phyloP scores from a whole-genome alignment of 2,329 filamentous ascomycete species.

The Endothia cerciana region DNA sequence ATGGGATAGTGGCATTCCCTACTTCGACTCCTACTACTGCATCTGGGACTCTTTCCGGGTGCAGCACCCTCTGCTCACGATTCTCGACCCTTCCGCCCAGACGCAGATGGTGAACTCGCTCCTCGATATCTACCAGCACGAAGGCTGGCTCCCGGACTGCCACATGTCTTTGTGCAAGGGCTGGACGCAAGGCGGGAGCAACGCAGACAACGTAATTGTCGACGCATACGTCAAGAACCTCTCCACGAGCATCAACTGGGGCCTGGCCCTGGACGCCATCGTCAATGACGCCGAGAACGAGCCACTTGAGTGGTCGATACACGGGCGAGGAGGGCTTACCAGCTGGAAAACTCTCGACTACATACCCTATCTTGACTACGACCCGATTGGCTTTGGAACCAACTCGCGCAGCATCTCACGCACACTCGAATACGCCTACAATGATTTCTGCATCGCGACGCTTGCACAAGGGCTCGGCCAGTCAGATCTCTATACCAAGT shows the following conservation, averaged over 20 bases:
- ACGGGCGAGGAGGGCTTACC: slow-evolving; percentile 66
- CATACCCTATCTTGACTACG: slow-evolving; percentile 66
- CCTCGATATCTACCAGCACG: slow-evolving; percentile 66
- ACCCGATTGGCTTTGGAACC: slow-evolving; percentile 60
- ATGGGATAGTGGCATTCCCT: slow-evolving; percentile 64
- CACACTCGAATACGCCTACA: slow-evolving; percentile 69
- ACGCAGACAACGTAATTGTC: slow-evolving; percentile 65
- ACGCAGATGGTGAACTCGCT: slow-evolving; percentile 65
- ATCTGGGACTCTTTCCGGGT: slow-evolving; percentile 69
- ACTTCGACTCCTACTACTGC: slow-evolving; percentile 60
- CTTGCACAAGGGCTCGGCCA: slow-evolving; percentile 47
- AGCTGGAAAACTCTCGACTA: slow-evolving; percentile 69
- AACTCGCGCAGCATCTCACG: slow-evolving; percentile 69
- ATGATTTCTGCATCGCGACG: slow-evolving; percentile 61
- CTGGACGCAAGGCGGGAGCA: slow-evolving; percentile 69
- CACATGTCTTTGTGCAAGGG: slow-evolving; percentile 70
- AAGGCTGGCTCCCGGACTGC: slow-evolving; percentile 70
- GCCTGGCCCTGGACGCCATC: slow-evolving; percentile 64
- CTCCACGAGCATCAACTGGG: slow-evolving; percentile 61
- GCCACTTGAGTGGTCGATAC: slow-evolving; percentile 64
- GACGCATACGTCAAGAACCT: slow-evolving; percentile 68
- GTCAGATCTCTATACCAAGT: slow-evolving; percentile 50
- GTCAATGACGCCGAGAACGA: slow-evolving; percentile 66
- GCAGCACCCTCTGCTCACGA: slow-evolving; percentile 65
- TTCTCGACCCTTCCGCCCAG: slow-evolving; percentile 64